phyloP scores from a whole-genome alignment of 352 stramenopile genomes.

The Pythium volutum region DNA sequence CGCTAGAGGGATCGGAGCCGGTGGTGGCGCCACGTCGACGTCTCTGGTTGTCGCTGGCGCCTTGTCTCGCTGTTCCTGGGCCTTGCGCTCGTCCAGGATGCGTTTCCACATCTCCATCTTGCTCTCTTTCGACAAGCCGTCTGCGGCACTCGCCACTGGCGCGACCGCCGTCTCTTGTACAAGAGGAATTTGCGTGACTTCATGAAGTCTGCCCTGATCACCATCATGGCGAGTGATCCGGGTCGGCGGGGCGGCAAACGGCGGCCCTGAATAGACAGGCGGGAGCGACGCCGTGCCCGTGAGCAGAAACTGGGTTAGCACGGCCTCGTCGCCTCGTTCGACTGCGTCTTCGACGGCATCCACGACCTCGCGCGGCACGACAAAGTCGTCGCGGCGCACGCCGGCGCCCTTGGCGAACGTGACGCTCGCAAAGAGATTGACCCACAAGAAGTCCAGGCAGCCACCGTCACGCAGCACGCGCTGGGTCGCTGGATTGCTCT shows the following conservation, averaged over 20 bases:
- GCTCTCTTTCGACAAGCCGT: slow-evolving; percentile 37
- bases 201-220: background rate
- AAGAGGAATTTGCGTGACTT: background rate
- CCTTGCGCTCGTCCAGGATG: slow-evolving; percentile 46
- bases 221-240: background rate
- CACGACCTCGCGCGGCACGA: slow-evolving; percentile 15
- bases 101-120: slow-evolving; percentile 72
- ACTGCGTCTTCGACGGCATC: slow-evolving; percentile 25
- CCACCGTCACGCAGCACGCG: slow-evolving; percentile 33
- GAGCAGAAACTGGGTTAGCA: slow-evolving; percentile 23
- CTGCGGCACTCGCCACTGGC: background rate
- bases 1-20: background rate
- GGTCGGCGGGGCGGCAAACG: background rate
- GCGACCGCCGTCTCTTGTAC: background rate
- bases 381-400: slow-evolving; percentile 24
- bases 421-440: slow-evolving; percentile 38
- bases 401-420: slow-evolving; percentile 6
- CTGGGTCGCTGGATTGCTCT: slow-evolving; percentile 39
- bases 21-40: background rate
- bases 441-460: slow-evolving; percentile 39
- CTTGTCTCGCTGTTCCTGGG: slow-evolving; percentile 27
- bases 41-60: background rate
- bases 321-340: slow-evolving; percentile 22
- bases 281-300: slow-evolving; percentile 17
- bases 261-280: background rate